phyloP scores from a whole-genome alignment of 1,284 basidiomycete genomes.

The Malassezia dermatis region DNA sequence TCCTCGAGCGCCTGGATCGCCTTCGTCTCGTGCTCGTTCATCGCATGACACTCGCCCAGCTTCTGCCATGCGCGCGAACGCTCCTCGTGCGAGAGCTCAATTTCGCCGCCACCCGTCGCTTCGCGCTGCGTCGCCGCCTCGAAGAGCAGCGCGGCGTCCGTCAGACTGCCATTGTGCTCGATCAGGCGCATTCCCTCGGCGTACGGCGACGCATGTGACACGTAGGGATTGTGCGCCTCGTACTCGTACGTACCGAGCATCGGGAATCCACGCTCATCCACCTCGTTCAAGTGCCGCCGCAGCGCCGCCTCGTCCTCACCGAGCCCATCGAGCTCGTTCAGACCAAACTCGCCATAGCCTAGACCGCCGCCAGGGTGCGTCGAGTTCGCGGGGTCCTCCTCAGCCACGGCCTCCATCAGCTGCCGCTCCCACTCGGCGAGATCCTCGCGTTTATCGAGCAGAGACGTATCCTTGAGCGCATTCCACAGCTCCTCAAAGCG shows the following conservation, averaged over 20 bases:
- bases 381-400: constrained; percentile 55
- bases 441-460: constrained; percentile 27
- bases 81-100: constrained; percentile 57
- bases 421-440: constrained; percentile 63
- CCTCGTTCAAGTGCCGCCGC: constrained; percentile 28
- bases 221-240: constrained; percentile 56
- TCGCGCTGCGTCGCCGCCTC: constrained; percentile 61
- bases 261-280: constrained; percentile 40
- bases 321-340: constrained; percentile 33
- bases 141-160: constrained; percentile 69
- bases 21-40: constrained; percentile 69
- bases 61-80: constrained; percentile 81
- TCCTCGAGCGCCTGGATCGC: constrained; percentile 55
- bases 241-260: constrained; percentile 35
- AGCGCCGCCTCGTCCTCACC: constrained; percentile 39
- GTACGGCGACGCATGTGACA: constrained; percentile 53
- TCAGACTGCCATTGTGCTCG: constrained; percentile 65
- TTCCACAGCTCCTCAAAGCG: constrained; percentile 47
- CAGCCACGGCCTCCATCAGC: constrained; percentile 50
- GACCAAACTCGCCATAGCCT: constrained; percentile 26
- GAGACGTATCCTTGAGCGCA: constrained; percentile 31
- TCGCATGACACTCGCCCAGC: constrained; percentile 82
- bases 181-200: constrained; percentile 58
- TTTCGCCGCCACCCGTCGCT: constrained; percentile 52
- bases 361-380: constrained; percentile 41